Percentiles rank a stretch among this genome's conserved stretches.
Conservation (phyloP, 192 early-diverging fungal genomes). For the Podila horticola region DNA sequence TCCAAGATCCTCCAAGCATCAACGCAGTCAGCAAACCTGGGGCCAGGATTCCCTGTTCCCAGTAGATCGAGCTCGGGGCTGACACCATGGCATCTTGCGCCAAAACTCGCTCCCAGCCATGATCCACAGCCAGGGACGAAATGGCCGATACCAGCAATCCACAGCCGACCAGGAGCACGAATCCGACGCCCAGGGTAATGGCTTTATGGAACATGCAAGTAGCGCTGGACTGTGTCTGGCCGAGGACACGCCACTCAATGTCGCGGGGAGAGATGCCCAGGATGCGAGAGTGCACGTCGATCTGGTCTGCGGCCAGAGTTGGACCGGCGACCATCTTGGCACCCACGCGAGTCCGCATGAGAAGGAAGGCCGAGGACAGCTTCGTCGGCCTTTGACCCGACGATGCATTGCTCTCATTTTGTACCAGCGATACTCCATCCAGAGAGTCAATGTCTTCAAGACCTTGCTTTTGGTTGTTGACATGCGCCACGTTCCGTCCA, state of each 20-base stretch:
- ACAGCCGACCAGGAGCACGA: conserved; percentile 2
- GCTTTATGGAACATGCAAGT: neutral
- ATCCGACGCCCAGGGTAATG: neutral
- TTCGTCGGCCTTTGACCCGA: neutral
- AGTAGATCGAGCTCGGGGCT: neutral
- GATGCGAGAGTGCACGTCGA: neutral
- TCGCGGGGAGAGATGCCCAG: conserved; percentile 21
- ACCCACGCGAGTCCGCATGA: conserved; percentile 19
- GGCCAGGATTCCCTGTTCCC: conserved; percentile 9
- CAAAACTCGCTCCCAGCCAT: conserved; percentile 19
- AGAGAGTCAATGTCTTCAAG: too few species aligned
- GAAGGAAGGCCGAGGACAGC: conserved; percentile 15
- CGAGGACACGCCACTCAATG: conserved; percentile 29
- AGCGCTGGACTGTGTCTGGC: neutral
- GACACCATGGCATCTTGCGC: neutral
- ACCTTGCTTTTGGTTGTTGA: neutral
- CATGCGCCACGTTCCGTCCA: neutral
- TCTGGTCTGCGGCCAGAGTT: conserved; percentile 1
- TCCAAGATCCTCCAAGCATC: conserved; percentile 26
- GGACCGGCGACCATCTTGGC: conserved; percentile 9
- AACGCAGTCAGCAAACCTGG: conserved; percentile 8
- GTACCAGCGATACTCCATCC: too few species aligned
- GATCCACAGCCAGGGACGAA: conserved; percentile 14
- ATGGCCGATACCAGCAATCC: conserved; percentile 20
- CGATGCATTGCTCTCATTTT: too few species aligned